These are phyloP conservation scores for Linnemannia zychae DNA, from an alignment of 192 early-diverging fungal species.

Conservation along the genomic window DNA sequence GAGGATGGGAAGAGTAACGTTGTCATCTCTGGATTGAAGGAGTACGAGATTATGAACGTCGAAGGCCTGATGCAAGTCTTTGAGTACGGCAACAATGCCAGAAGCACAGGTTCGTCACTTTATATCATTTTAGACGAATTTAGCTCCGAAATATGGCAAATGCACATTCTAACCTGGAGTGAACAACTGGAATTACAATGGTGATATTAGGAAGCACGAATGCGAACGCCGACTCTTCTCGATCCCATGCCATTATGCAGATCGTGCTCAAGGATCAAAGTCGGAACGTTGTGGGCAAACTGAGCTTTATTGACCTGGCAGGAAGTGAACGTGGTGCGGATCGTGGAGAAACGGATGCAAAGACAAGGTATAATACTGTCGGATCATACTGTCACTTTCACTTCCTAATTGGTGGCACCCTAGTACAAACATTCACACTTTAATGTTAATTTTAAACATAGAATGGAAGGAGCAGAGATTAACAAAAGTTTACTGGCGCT, in stretches of 20 bases:
- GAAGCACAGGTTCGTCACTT: slow-evolving; percentile 83
- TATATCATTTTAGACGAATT: slow-evolving; percentile 6
- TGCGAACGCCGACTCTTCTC: slow-evolving; percentile 95
- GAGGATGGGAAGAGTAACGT: slow-evolving; percentile 98
- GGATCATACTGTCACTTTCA: too few species aligned
- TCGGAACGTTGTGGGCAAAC: slow-evolving; percentile 72
- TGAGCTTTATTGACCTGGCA: slow-evolving; percentile 98
- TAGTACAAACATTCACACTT: not conserved
- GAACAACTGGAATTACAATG: not conserved
- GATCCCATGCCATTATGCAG: slow-evolving; percentile 98
- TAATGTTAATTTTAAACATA: slow-evolving; percentile 27
- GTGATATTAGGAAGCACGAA: slow-evolving; percentile 81
- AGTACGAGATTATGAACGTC: slow-evolving; percentile 89
- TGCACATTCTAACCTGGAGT: not conserved
- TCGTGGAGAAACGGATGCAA: slow-evolving; percentile 91
- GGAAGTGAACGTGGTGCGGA: slow-evolving; percentile 98
- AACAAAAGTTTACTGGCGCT: slow-evolving; percentile 98
- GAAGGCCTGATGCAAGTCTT: slow-evolving; percentile 93
- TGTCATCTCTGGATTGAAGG: slow-evolving; percentile 87
- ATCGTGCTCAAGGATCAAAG: slow-evolving; percentile 81
- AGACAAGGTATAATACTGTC: slow-evolving; percentile 77
- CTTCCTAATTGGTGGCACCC: too few species aligned
- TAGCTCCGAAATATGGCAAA: not conserved
- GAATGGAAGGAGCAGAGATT: slow-evolving; percentile 99
- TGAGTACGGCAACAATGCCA: slow-evolving; percentile 88